phyloP scores from a whole-genome alignment of 352 stramenopile species.

The Phytophthora ramorum region DNA sequence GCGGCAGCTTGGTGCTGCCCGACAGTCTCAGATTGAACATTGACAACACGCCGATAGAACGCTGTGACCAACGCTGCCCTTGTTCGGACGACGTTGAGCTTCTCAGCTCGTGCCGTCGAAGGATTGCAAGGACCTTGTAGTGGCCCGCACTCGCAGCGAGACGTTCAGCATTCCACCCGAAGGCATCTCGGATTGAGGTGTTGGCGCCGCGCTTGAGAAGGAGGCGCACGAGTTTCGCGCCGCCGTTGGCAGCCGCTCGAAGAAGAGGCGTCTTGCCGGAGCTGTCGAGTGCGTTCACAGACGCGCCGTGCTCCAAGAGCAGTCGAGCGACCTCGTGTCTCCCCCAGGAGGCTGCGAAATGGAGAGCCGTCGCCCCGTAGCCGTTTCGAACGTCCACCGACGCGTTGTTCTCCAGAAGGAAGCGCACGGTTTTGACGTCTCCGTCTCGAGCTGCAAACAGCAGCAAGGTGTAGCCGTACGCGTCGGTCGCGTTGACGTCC shows the following conservation, averaged over 20 bases:
- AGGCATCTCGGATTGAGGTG: conserved; percentile 10
- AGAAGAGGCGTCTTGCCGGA: conserved; percentile 30
- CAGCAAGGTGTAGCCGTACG: conserved; percentile 23
- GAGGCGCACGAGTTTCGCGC: conserved; percentile 18
- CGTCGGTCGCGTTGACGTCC: conserved; percentile 16
- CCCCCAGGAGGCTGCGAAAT: conserved; percentile 26
- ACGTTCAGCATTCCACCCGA: conserved; percentile 25
- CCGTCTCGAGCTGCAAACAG: conserved; percentile 30
- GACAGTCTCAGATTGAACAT: conserved; percentile 4
- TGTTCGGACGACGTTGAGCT: not conserved
- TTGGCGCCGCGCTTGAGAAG: conserved; percentile 26
- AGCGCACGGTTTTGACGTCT: conserved; percentile 18
- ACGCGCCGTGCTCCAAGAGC: conserved; percentile 23
- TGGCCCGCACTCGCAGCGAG: conserved; percentile 13
- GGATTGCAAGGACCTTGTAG: conserved; percentile 13
- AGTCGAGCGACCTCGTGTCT: conserved; percentile 11
- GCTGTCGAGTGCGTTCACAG: conserved; percentile 20
- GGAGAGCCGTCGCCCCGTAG: conserved; percentile 29
- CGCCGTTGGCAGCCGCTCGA: conserved; percentile 21
- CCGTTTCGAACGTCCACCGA: conserved; percentile 17
- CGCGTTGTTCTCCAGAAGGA: conserved; percentile 27
- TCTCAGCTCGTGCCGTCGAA: conserved; percentile 13
- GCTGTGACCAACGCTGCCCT: not conserved
- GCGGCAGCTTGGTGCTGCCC: not conserved
- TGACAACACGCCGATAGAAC: conserved; percentile 2